Evolutionary conservation across 805 yeast genomes (phyloP), one percentile per base, ranked within the genome.

Genomic region (Kluyveromyces lactis): DNA sequence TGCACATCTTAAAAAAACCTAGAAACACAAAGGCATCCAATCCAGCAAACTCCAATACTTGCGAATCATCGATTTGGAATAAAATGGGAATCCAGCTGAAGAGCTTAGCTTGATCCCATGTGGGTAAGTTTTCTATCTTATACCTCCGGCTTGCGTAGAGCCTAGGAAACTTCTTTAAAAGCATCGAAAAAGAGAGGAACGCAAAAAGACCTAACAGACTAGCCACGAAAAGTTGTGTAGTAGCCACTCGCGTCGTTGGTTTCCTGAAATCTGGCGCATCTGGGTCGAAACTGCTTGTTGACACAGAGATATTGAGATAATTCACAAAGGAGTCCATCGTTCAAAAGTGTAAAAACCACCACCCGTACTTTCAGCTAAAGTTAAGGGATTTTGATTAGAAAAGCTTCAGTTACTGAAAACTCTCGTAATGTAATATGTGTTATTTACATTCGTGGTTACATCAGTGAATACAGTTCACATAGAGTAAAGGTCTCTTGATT

Each of bases 1-100:
- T 84, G 44, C 92, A 75, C 84, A 87, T 85, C 44, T 84, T 81
- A 72, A 92, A 92, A 57, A 90, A 89, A 3, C 87, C 87, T 24
- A 90, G 63, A 53, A 85, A 90, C 35, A 92, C 97, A 62, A 75
- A 87, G 0, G 97, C 97, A 63, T 90, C 98, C 32, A 90, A 63
- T 0, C 98, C 98, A 2, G 97, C 95, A 52, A 80, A 81, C 44
- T 86, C 90, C 37, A 90, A 68, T 2, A 92, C 73, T 42, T 86
- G 87, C 12, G 73, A 69, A 49, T 90, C 97, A 18, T 71, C 67
- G 15, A 89, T 77, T 10, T 60, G 60, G 54, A 73, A 74, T 11
- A 90, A 63, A 0, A 77, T 73, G 0, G 79, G 73, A 7, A 89
- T 68, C 97, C 97, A 90, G 2, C 89, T 87, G 50, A 87, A 81